These are phyloP conservation scores for Nicotiana otophora DNA, from an alignment of 257 asterid genomes.

Conservation along the genomic window DNA sequence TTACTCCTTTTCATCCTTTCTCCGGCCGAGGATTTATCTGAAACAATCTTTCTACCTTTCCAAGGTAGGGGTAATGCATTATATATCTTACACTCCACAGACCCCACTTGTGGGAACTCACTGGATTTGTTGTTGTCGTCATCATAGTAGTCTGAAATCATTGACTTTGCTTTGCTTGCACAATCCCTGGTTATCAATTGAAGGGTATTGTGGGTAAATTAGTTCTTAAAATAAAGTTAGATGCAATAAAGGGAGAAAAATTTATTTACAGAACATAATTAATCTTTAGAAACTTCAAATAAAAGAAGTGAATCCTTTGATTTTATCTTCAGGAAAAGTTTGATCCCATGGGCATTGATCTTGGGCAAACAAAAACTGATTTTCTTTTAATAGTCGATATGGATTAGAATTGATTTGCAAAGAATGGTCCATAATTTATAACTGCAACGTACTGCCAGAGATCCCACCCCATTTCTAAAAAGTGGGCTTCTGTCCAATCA, in stretches of 20 bases:
- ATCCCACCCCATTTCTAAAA: too few relatives aligned
- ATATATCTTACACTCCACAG: too few relatives aligned
- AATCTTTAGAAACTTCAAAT: neutral
- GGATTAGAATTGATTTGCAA: neutral
- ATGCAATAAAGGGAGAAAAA: neutral
- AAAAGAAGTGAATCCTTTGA: neutral
- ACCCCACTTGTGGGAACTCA: too few relatives aligned
- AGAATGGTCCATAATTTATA: too few relatives aligned
- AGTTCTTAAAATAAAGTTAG: neutral
- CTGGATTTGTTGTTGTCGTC: too few relatives aligned
- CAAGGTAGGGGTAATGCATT: too few relatives aligned
- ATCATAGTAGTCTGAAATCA: neutral
- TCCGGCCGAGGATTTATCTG: too few relatives aligned
- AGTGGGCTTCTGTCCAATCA: too few relatives aligned
- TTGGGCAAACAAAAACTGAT: neutral
- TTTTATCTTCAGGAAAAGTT: neutral
- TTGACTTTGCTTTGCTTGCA: neutral
- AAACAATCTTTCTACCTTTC: too few relatives aligned
- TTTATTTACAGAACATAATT: neutral
- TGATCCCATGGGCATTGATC: neutral
- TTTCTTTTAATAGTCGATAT: neutral
- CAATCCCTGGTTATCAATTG: neutral
- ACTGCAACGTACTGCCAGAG: too few relatives aligned
- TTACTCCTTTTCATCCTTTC: too few relatives aligned
- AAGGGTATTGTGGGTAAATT: neutral